Evolutionary conservation across 108 stramenopile genomes (phyloP), one percentile per base, ranked within the genome.

Genomic region (Discostella stelligeroides): DNA sequence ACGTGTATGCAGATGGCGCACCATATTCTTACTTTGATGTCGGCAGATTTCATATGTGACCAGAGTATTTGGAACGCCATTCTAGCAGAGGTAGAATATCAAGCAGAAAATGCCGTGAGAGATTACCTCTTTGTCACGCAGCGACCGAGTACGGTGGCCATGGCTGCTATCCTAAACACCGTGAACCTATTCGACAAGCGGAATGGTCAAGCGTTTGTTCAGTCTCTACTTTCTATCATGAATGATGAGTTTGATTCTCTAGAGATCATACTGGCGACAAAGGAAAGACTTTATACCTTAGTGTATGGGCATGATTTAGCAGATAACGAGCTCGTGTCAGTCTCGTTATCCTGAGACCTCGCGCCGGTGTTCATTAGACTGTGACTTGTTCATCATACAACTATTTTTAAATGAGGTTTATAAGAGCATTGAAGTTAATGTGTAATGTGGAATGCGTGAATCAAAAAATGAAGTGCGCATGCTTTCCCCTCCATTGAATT

Each of bases 131-230:
- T 80, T 40, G 13, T 57, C 4, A 48, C 61, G 6, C 14, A 60
- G 30, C 53, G 59, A 28, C 68, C 74, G 27, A 76, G 73, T 23
- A 65, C 51, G 6, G 50, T 76, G 5, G 83, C 83, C 37, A 21
- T 80, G 15, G 74, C 79, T 18, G 51, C 73, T 14, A 43, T 83
- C 13, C 48, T 80, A 24, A 83, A 80, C 65, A 66, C 79, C n/a
- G 41, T 82, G 25, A 72, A 73, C 27, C 48, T 41, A 41, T 17
- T 60, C n/a, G 18, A 14, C 7, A 6, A n/a, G 21, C 39, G 18
- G n/a, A 37, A 60, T 40, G n/a, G 39, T 18, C 58, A 37, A 37
- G 58, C 5, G 13, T 9, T 45, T 13, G 7, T 45, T 45, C 4
- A n/a, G 1, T 4, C 43, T 34, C 5, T 34, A 13, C 43, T 45